Conservation (phyloP, 2,329 filamentous ascomycete species). For the Cucurbitaria berberidis region DNA sequence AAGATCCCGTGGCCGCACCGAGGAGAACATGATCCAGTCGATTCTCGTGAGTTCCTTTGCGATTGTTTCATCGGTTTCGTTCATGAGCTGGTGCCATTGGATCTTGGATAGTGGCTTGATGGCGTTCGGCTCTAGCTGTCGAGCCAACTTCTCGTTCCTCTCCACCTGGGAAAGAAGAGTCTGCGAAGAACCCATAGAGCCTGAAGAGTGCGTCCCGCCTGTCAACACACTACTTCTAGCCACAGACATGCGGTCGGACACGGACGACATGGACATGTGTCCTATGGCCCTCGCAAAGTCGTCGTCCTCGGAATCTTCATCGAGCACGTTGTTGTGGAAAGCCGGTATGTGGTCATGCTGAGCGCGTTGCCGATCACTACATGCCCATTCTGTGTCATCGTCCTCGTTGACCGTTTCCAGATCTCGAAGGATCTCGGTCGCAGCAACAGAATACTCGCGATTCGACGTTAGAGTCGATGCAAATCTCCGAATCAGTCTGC, state of each 20-base stretch:
- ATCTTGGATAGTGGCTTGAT: constrained; percentile 77
- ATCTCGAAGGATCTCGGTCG: constrained; percentile 82
- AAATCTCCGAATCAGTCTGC: constrained; percentile 75
- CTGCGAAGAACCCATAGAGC: constrained; percentile 46
- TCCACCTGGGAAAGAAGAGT: constrained; percentile 72
- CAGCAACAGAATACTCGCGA: constrained; percentile 82
- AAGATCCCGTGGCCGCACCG: constrained; percentile 89
- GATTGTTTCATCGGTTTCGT: constrained; percentile 80
- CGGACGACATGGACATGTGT: constrained; percentile 36
- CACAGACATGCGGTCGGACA: constrained; percentile 35
- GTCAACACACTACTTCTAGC: constrained; percentile 38
- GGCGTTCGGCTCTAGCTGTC: constrained; percentile 71
- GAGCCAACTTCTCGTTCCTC: constrained; percentile 79
- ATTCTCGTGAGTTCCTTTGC: constrained; percentile 92
- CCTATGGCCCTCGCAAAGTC: constrained; percentile 41
- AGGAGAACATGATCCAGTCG: constrained; percentile 98
- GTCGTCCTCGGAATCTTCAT: constrained; percentile 47
- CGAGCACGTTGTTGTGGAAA: constrained; percentile 51
- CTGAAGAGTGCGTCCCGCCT: constrained; percentile 31
- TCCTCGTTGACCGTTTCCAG: constrained; percentile 80
- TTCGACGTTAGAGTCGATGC: constrained; percentile 75
- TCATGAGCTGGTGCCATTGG: constrained; percentile 91
- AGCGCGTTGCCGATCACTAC: constrained; percentile 69
- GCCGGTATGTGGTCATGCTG: constrained; percentile 51
- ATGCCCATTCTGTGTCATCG: constrained; percentile 93